A percentile compares a stretch with the other conserved stretches of the same genome.
Evolutionary conservation across 805 yeast genomes (phyloP).

Genomic region (Tetrapisispora pingtungensis): DNA sequence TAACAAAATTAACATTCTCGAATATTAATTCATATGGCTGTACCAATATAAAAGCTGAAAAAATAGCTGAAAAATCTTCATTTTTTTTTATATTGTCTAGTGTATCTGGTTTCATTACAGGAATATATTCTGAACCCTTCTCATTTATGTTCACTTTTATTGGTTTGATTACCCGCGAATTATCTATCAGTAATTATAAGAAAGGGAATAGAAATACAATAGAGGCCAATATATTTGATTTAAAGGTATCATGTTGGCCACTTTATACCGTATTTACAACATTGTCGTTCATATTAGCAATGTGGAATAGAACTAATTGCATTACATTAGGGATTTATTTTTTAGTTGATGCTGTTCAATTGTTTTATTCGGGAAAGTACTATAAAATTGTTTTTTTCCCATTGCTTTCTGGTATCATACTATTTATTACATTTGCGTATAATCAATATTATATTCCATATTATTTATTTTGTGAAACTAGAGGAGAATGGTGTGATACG

Average conservation of each 20-base stretch:
- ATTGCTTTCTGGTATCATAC: constrained; percentile 45
- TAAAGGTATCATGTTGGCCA: constrained; percentile 10
- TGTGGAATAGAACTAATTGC: constrained; percentile 67
- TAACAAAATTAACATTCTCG: constrained; percentile 34
- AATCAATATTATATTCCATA: constrained; percentile 46
- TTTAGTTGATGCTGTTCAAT: constrained; percentile 41
- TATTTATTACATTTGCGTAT: constrained; percentile 38
- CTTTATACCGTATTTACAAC: constrained; percentile 17
- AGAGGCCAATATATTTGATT: constrained; percentile 6
- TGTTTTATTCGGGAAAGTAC: constrained; percentile 10
- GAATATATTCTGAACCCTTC: constrained; percentile 67
- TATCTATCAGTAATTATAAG: constrained; percentile 10
- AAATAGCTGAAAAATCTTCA: constrained; percentile 31
- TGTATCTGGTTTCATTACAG: constrained; percentile 67
- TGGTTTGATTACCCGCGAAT: constrained; percentile 46
- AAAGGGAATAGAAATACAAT: neutral
- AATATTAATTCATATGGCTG: constrained; percentile 5
- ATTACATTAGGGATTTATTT: constrained; percentile 61
- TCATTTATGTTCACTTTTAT: constrained; percentile 51
- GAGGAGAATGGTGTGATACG: constrained; percentile 70
- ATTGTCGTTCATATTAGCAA: constrained; percentile 42
- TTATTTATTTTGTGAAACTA: constrained; percentile 49
- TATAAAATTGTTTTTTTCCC: constrained; percentile 23
- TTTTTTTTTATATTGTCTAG: constrained; percentile 53
- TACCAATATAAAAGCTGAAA: constrained; percentile 4